Conservation (phyloP, 2,329 filamentous ascomycete genomes). For the Pyrenochaeta sp. region DNA sequence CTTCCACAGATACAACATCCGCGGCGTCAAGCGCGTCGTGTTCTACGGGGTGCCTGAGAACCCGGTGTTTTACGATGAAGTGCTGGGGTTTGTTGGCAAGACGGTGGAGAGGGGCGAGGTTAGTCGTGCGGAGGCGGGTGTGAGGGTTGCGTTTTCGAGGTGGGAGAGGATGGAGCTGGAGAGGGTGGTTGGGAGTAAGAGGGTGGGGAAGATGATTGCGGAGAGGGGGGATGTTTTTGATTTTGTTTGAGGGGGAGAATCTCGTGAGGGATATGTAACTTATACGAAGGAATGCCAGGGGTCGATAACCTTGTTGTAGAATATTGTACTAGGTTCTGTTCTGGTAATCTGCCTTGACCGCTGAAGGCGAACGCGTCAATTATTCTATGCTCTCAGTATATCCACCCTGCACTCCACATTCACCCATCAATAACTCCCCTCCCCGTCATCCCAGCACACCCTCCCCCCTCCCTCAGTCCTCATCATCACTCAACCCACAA, state of each 20-base stretch:
- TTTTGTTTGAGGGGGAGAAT: constrained; percentile 72
- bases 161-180: constrained; percentile 92
- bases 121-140: constrained; percentile 56
- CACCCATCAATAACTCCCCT: too few relatives aligned
- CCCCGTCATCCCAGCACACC: too few relatives aligned
- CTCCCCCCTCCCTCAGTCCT: too few relatives aligned
- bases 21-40: constrained; percentile 82
- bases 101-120: constrained; percentile 66
- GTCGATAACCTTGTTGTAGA: too few relatives aligned
- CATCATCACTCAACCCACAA: too few relatives aligned
- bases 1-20: constrained; percentile 85
- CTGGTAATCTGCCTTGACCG: too few relatives aligned
- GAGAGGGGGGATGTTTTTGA: constrained; percentile 92
- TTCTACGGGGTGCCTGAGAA: constrained; percentile 94
- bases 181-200: constrained; percentile 80
- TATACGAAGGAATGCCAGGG: too few relatives aligned
- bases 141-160: constrained; percentile 76
- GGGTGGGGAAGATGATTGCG: constrained; percentile 82
- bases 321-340: too few relatives aligned
- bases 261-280: too few relatives aligned
- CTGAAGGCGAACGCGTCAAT: too few relatives aligned
- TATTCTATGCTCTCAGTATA: too few relatives aligned
- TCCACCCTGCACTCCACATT: too few relatives aligned
- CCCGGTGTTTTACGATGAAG: constrained; percentile 78
- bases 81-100: constrained; percentile 70